Base-by-base conservation (phyloP, 2,329 filamentous ascomycete species). In the Cercospora berteroae region DNA sequence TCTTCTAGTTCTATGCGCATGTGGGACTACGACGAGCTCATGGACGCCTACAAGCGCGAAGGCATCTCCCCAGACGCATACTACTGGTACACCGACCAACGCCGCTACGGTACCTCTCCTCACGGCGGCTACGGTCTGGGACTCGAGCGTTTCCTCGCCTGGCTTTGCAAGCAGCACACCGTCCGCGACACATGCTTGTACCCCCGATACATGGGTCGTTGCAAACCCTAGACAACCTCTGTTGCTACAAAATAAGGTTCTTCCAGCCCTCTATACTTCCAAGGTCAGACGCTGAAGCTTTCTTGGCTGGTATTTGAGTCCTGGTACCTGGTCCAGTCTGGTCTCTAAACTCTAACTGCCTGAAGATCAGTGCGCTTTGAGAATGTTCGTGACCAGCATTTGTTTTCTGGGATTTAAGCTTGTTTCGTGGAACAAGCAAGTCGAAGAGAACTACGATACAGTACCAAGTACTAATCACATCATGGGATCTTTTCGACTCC, bases 51-150 rank as follows among this genome's bases (percentile, higher is more conserved):
- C 79, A 88, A 93, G 80, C 88, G 90, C 70, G 91, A 97, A 81
- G 90, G 90, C 48, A 96, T 98, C 79, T 88, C 92, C 74, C 88
- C 93, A 20, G 87, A 87, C 74, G 89, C 90, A 56, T 98, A 98
- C 83, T 98, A 96, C 86, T 99, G 95, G 95, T 99, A 98, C 83
- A 96, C 93, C 33, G 95, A 97, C 58, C 68, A 70, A 61, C 64
- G 73, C 33, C 93, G 90, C 81, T 97, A 98, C 78, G 95, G 95
- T 65, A 93, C 91, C 64, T 93, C 91, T 55, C 93, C 93, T 29
- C 94, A 98, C 81, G 93, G 93, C 70, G 94, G 94, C 64, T 98
- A 97, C 79, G 94, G 94, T 63, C 85, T 99, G 59, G 95, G 95
- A 73, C 86, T 97, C 61, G 94, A 98, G 85, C 88, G 94, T 57